Evolutionary conservation across 2,329 filamentous ascomycete species (phyloP), one percentile per base, ranked within the genome.

Genomic region (Ceratocystis diversiconidia): DNA sequence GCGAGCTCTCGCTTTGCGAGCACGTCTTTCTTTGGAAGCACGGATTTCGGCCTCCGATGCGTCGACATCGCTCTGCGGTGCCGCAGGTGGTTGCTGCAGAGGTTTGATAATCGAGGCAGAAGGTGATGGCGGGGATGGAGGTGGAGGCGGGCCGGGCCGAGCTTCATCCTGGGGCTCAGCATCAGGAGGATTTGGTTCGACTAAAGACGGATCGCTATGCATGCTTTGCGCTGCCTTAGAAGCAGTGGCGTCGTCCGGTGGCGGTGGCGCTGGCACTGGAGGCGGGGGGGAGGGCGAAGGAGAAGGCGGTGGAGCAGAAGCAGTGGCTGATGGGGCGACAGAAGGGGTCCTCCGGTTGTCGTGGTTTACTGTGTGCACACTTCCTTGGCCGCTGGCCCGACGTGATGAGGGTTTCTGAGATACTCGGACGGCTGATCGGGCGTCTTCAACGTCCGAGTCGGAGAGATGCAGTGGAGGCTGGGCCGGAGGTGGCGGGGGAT

Each of bases 401-500:
- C 60, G 63, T 19, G 65, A 64, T 17, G 65, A 63, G 4, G 62
- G 57, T 12, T 64, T 30, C n/a, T 64, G 55, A 17, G 63, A 25
- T 5, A 61, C 43, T 4, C 43, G 61, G 4, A 67, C 63, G 5
- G 61, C 44, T 5, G 66, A 67, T 3, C 66, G 66, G 25, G 66
- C 66, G n/a, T 67, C 66, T 30, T 67, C 66, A 25, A 67, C 32
- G 19, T 64, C 64, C 10, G 66, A 67, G 61, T 64, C 66, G 30
- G 28, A 57, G 46, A 52, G 50, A 57, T 19, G 59, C 61, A 55
- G 22, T 30, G 43, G 57, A 36, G 44, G 32, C n/a, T 22, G 57
- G 15, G 61, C 19, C 25, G 28, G 64, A 12, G 64, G 64, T 15
- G 57, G 64, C 12, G 64, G 59, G 12, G 65, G 64, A 8, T 41